Base-by-base conservation (phyloP, 306 rosid species). In the Crataegus laevigata region DNA sequence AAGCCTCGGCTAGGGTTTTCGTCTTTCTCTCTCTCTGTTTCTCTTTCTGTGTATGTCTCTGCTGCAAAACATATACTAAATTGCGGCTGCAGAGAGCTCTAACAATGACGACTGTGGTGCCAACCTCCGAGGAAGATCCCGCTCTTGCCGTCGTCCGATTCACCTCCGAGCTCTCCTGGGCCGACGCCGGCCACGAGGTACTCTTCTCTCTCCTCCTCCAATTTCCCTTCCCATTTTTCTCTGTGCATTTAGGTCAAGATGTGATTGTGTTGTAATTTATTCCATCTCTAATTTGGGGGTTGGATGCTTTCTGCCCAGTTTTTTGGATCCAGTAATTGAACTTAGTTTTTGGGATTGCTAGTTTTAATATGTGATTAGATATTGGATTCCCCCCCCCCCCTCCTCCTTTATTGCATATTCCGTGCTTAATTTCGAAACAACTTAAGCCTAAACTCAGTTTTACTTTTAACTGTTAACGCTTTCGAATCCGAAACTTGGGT, bases 141-240 rank as follows among this genome's bases (percentile, higher is more conserved):
- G 88, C 91, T 4, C 90, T 94, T 59, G 75, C 93, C 78, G 89
- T 96, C 7, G 96, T 96, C 21, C 87, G 97, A 64, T 96, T 89
- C 72, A 81, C 88, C 57, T 85, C 96, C 2, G 99, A 92, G 77
- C 99, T 90, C 40, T 89, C 97, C 68, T 92, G 96, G 97, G 96
- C 97, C 45, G 97, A 94, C 69, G 96, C 96, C 59, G 96, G 97
- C 74, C 87, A 93, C 19, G 97, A 88, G 92, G 97, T 94, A 78
- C 72, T 11, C 57, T 4, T 1, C 50, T 18, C 60, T 18, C 28
- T 52, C 43, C 24, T 54, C 69, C 28, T 50, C 22, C n/a, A n/a
- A 47, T 42, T n/a, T 10, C 63, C 8, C 13, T 55, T 19, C 63
- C 8, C n/a, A 22, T 71, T 73, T 47, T 47, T 26, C 65, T 55